Percentiles rank a stretch among this genome's conserved stretches.
These are phyloP conservation scores for Talaromyces sp. DNA, from an alignment of 2,329 filamentous ascomycete genomes.

Conservation along the genomic window DNA sequence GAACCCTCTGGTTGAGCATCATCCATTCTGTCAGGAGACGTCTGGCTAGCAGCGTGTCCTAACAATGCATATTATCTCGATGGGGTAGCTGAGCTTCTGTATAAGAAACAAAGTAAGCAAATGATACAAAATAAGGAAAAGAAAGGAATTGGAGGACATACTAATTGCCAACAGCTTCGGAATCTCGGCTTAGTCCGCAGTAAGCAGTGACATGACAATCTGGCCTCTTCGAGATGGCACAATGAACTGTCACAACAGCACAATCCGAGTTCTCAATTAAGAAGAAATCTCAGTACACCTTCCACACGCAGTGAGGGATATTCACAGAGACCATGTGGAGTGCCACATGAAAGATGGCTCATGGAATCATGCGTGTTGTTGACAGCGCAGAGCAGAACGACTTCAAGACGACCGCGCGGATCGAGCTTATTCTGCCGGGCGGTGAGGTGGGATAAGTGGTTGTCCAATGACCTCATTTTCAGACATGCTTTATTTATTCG, in stretches of 20 bases:
- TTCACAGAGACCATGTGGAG: background rate
- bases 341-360: background rate
- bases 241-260: background rate
- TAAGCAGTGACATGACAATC: conserved; percentile 10
- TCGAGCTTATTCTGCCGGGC: conserved; percentile 18
- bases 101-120: background rate
- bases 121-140: background rate
- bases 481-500: background rate
- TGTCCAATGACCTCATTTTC: conserved; percentile 20
- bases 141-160: background rate
- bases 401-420: background rate
- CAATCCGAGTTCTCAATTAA: background rate
- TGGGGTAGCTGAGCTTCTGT: no score
- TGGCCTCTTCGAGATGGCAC: conserved; percentile 13
- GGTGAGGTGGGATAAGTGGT: conserved; percentile 9
- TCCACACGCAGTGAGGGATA: background rate
- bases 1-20: background rate
- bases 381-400: background rate
- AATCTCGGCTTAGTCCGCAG: conserved; percentile 1
- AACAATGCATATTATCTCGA: background rate
- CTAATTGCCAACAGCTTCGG: conserved; percentile 1
- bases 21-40: conserved; percentile 9
- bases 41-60: background rate
- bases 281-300: background rate
- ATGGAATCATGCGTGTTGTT: background rate